Conservation (phyloP, 176 grass and related monocot species). For the Cocos nucifera region DNA sequence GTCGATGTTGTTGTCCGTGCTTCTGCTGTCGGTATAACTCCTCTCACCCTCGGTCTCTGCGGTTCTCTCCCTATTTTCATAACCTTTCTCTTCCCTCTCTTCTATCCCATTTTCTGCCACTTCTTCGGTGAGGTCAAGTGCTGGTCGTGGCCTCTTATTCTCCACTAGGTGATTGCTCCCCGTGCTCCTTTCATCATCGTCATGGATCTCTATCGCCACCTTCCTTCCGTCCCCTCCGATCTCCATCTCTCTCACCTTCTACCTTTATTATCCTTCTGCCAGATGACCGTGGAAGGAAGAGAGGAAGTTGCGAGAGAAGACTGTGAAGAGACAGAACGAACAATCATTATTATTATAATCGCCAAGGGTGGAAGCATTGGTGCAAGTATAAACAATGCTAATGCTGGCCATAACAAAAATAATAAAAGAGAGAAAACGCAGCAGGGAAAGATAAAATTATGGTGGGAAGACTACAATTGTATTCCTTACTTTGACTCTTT, state of each 20-base stretch:
- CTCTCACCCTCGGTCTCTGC: too few species aligned
- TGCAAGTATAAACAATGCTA: too few species aligned
- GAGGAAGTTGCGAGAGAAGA: conserved; percentile 32
- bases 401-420: neutral
- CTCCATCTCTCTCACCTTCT: neutral
- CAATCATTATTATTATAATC: too few species aligned
- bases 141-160: too few species aligned
- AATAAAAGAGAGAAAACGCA: conserved; percentile 25
- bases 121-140: too few species aligned
- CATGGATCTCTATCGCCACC: conserved; percentile 33
- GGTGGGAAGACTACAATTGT: conserved; percentile 34
- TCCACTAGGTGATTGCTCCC: too few species aligned
- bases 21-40: too few species aligned
- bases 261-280: conserved; percentile 19
- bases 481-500: conserved; percentile 76
- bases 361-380: too few species aligned
- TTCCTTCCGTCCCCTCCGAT: conserved; percentile 30
- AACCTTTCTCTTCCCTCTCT: too few species aligned
- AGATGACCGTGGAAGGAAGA: conserved; percentile 23
- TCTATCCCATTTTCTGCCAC: too few species aligned
- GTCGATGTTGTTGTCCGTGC: too few species aligned
- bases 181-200: conserved; percentile 26
- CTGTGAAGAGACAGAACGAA: neutral
- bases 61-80: too few species aligned
- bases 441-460: conserved; percentile 20